A percentile compares a stretch with the other conserved stretches of the same genome.
phyloP scores from a whole-genome alignment of 768 basidiomycete genomes.

The Tulasnella sp. region DNA sequence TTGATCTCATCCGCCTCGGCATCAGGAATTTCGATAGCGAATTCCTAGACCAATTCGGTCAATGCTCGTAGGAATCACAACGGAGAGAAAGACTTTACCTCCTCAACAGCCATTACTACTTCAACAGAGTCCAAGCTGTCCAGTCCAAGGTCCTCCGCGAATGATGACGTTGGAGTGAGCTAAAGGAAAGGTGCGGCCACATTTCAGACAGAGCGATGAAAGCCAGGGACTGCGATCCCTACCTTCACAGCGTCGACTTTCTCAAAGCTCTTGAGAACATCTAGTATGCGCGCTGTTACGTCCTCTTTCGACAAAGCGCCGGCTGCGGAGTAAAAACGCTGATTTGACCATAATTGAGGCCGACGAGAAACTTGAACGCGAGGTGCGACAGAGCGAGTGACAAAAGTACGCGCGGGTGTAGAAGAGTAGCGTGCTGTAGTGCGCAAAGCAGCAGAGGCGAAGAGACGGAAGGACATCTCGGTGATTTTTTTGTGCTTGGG shows the following conservation, averaged over 20 bases:
- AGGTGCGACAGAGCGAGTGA: background rate
- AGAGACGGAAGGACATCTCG: conserved; percentile 6
- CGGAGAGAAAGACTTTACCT: conserved; percentile 34
- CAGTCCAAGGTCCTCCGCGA: conserved; percentile 74
- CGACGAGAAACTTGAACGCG: background rate
- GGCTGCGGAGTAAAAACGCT: conserved; percentile 45
- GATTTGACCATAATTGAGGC: background rate
- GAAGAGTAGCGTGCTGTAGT: background rate
- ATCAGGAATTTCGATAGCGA: conserved; percentile 95
- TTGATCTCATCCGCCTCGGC: conserved; percentile 90
- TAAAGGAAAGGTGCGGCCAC: conserved; percentile 24
- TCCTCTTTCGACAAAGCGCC: conserved; percentile 52
- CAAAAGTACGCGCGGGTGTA: background rate
- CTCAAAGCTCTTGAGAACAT: conserved; percentile 80
- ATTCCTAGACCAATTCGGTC: conserved; percentile 50
- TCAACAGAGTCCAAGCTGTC: conserved; percentile 97
- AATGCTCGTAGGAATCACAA: background rate
- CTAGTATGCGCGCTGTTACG: conserved; percentile 64
- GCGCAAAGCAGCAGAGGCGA: conserved; percentile 5
- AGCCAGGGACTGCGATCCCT: conserved; percentile 19
- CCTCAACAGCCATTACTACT: conserved; percentile 98
- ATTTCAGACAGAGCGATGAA: background rate
- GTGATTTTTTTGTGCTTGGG: background rate
- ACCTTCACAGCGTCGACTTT: conserved; percentile 74
- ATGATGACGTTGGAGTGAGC: conserved; percentile 56